Evolutionary conservation across 768 basidiomycete genomes (phyloP).

Genomic region (Amanita inopinata): DNA sequence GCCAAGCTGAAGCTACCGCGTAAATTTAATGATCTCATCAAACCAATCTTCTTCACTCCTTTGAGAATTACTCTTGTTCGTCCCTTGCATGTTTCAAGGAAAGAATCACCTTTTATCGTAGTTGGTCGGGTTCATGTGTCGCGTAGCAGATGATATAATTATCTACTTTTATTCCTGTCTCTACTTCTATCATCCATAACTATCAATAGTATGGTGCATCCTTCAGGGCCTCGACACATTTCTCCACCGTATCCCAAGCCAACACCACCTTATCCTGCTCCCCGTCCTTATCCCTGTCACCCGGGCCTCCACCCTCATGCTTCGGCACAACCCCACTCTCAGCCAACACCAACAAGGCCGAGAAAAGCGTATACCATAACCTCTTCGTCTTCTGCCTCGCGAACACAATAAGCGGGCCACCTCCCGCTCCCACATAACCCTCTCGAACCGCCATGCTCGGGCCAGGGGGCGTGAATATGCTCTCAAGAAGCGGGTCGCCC

Average conservation of each 20-base stretch:
- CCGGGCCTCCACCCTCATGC: conserved; percentile 2
- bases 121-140: too few species aligned
- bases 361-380: conserved; percentile 65
- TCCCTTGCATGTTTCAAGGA: too few species aligned
- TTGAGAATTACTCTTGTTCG: too few species aligned
- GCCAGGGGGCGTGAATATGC: conserved; percentile 42
- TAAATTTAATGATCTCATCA: too few species aligned
- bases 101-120: too few species aligned
- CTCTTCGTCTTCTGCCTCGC: conserved; percentile 66
- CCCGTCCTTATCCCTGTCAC: conserved; percentile 15
- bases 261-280: conserved; percentile 15
- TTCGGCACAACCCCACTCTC: conserved; percentile 20
- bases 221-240: conserved; percentile 20
- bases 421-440: conserved; percentile 47
- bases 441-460: conserved; percentile 44
- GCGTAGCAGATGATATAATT: too few species aligned
- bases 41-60: too few species aligned
- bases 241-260: conserved; percentile 32
- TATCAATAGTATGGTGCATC: conserved; percentile 10
- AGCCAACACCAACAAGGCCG: conserved; percentile 44
- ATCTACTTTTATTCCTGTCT: too few species aligned
- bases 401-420: conserved; percentile 41
- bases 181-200: background rate
- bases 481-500: conserved; percentile 71
- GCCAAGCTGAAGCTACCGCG: background rate